Evolutionary conservation across 495 filamentous ascomycete genomes (phyloP), one percentile per base, ranked within the genome.

Genomic region (Xylaria cubensis): DNA sequence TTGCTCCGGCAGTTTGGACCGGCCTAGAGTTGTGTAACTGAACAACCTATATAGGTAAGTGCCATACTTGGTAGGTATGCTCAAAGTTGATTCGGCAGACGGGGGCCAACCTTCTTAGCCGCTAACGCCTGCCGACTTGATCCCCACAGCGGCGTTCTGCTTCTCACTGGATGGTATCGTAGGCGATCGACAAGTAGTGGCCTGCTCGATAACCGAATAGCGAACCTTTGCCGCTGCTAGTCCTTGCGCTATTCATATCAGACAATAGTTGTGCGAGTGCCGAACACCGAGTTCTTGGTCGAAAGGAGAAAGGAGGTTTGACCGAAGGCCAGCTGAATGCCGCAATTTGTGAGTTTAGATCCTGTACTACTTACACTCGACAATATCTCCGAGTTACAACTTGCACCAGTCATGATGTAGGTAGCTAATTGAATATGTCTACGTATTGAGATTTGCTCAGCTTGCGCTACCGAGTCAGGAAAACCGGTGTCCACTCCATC

Each of bases 1-100:
- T 17, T 32, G 36, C n/a, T 71, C 61, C 69, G 59, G 64, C 61
- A 64, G 69, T 55, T 56, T 71, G 69, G 69, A 26, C 58, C 13
- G 21, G 56, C 13, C 44, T 70, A 70, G 46, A n/a, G 68, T 34
- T 36, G 58, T 64, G 68, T 61, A 63, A 70, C 68, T 70, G 12
- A 46, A 24, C 29, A 4, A n/a, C 61, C 36, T 29, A 64, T 64
- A 29, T 32, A 26, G 29, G 63, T n/a, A 65, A 50, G 29, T 53
- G 36, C 64, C 46, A 1, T 50, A 15, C 29, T 64, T 15, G 61
- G 61, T 44, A 24, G 58, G 39, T 64, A 44, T 64, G 39, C 39
- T 21, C 39, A 29, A 64, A 42, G 61, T 42, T 44, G 61, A 64
- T 61, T 61, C 58, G 58, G 34, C 34, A 61, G 58, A 61, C 34